Percentiles rank a stretch among this genome's conserved stretches.
Conservation (phyloP, 108 stramenopile species). For the Conticribra weissflogii region DNA sequence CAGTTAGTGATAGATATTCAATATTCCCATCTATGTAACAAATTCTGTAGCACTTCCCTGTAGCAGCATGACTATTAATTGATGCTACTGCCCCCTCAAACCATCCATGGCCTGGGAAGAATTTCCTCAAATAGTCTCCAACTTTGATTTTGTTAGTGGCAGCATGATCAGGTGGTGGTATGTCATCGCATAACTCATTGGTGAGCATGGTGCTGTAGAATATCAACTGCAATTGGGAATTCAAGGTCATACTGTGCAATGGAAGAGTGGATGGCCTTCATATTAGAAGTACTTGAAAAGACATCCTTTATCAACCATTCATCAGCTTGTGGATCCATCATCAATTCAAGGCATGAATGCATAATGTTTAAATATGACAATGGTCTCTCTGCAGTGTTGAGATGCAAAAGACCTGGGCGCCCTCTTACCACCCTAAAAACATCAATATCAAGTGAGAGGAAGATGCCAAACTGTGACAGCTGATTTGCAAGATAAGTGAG, state of each 20-base stretch:
- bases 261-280: background rate
- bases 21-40: background rate
- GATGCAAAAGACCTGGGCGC: background rate
- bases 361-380: background rate
- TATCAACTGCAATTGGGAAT: constrained; percentile 4
- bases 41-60: background rate
- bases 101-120: no score
- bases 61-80: no score
- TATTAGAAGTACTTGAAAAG: background rate
- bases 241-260: constrained; percentile 1
- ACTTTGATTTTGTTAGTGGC: no score
- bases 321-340: background rate
- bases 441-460: constrained; percentile 1
- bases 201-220: background rate
- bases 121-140: no score
- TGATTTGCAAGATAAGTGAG: background rate
- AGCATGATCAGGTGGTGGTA: no score
- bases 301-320: background rate
- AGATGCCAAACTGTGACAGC: background rate
- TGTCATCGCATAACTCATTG: no score
- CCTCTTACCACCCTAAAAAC: background rate
- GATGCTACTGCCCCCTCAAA: no score
- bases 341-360: background rate
- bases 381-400: background rate
- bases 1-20: background rate